Conservation (phyloP, 306 rosid species). For the Cucurbita pepo region DNA sequence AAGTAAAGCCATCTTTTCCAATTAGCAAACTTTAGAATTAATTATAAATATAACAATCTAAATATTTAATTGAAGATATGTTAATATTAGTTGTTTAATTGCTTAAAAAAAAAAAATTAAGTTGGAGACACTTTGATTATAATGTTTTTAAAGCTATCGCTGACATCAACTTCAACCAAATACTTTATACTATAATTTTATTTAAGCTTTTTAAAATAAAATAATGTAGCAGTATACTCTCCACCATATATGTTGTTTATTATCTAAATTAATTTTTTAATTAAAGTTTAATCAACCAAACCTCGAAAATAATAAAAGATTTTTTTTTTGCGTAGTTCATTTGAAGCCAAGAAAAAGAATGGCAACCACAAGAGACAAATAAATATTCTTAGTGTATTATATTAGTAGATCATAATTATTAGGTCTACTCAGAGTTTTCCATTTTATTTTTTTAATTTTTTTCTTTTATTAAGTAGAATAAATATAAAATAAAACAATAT, state of each 20-base stretch:
- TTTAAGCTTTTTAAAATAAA: neutral
- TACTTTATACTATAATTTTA: neutral
- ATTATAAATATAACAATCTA: neutral
- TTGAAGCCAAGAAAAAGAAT: neutral
- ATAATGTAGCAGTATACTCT: neutral
- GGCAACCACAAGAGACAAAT: neutral
- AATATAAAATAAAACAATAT: no score
- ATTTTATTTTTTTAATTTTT: neutral
- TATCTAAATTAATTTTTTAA: neutral
- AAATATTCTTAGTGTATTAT: neutral
- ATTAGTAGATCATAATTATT: neutral
- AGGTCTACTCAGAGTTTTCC: neutral
- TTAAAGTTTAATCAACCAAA: neutral
- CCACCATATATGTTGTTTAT: neutral
- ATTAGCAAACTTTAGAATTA: neutral
- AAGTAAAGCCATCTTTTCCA: neutral
- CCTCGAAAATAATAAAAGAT: neutral
- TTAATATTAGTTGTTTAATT: neutral
- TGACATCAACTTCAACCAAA: neutral
- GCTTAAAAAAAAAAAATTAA: neutral
- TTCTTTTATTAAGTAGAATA: no score
- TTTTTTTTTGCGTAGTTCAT: neutral
- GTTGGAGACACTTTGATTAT: neutral
- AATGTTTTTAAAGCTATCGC: neutral
- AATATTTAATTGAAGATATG: neutral